Evolutionary conservation across 1,284 basidiomycete species (phyloP).

Genomic region (Mycena sp.): DNA sequence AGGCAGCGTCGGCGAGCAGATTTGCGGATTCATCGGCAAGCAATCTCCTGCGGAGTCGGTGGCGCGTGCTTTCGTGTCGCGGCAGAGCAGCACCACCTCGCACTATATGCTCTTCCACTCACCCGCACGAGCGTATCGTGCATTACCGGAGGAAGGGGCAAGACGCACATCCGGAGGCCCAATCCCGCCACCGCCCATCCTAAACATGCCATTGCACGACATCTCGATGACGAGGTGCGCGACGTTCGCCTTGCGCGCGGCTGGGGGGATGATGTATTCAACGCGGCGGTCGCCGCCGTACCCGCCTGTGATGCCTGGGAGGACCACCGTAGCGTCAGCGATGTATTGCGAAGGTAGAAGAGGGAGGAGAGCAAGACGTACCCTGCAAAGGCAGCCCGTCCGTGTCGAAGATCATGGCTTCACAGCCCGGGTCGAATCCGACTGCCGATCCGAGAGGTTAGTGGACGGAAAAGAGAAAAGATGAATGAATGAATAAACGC

Average conservation of each 20-base stretch:
- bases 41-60: neutral
- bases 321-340: neutral
- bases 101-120: neutral
- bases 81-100: neutral
- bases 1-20: too few species aligned
- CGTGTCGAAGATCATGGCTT: slow-evolving; percentile 91
- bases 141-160: neutral
- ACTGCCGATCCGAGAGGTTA: slow-evolving; percentile 53
- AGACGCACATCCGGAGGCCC: slow-evolving; percentile 78
- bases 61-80: neutral
- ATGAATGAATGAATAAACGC: slow-evolving; percentile 35
- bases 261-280: slow-evolving; percentile 88
- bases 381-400: slow-evolving; percentile 87
- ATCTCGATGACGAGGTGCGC: slow-evolving; percentile 89
- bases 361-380: slow-evolving; percentile 38
- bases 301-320: slow-evolving; percentile 90
- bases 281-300: slow-evolving; percentile 87
- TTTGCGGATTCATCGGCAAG: neutral
- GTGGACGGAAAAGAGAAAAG: too few species aligned
- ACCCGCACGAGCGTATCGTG: neutral
- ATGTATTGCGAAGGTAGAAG: neutral
- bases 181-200: slow-evolving; percentile 83
- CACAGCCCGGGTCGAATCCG: slow-evolving; percentile 94
- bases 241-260: slow-evolving; percentile 69
- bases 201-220: slow-evolving; percentile 95